Percentiles rank a stretch among this genome's conserved stretches.
phyloP scores from a whole-genome alignment of 768 basidiomycete species.

The Boletus pseudopeckii region DNA sequence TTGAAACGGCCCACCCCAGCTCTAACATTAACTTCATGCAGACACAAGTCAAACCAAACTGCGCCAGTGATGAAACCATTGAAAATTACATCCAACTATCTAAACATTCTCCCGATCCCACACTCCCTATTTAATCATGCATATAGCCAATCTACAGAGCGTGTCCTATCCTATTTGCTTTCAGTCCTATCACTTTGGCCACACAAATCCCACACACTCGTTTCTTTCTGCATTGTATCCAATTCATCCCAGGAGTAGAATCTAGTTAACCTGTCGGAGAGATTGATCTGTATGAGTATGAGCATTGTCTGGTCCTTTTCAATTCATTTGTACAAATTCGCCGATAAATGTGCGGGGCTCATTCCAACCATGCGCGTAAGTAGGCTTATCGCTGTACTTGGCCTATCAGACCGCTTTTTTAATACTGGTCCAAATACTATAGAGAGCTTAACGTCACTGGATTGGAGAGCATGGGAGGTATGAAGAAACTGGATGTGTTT shows the following conservation, averaged over 20 bases:
- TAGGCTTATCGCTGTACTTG: neutral
- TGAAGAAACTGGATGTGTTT: neutral
- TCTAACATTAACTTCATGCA: neutral
- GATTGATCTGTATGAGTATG: slow-evolving; percentile 5
- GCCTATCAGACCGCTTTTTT: neutral
- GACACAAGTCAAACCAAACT: slow-evolving; percentile 1
- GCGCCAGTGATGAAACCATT: slow-evolving; percentile 6
- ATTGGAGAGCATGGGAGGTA: neutral
- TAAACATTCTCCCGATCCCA: neutral
- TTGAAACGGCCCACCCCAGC: neutral
- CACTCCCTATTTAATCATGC: neutral
- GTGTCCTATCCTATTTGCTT: neutral
- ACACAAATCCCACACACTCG: neutral
- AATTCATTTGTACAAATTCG: neutral
- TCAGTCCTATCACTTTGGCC: neutral
- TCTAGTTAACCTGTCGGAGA: neutral
- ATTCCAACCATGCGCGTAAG: neutral
- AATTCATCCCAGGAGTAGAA: neutral
- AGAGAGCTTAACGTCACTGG: neutral
- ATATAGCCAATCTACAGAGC: neutral
- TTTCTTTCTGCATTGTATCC: neutral
- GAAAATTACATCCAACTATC: neutral
- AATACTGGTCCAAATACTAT: neutral
- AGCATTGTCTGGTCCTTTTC: neutral
- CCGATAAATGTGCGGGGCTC: too few species aligned